Percentiles rank a stretch among this genome's conserved stretches.
Evolutionary conservation across 2,329 filamentous ascomycete genomes (phyloP).

Genomic region (Rhynchosporium agropyri): DNA sequence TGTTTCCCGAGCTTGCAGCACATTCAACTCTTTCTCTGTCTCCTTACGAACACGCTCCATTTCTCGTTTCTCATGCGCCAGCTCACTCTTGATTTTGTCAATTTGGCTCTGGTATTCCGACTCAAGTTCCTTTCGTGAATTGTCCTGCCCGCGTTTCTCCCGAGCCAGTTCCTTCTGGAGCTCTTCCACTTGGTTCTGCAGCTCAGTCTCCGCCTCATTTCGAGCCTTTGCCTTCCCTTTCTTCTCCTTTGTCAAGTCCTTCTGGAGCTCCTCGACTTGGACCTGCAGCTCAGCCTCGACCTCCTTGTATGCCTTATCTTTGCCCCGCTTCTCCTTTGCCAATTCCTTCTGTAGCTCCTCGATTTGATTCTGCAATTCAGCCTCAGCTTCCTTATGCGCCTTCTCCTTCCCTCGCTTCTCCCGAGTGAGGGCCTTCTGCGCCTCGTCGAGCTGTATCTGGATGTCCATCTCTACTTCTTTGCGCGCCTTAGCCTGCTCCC

Average conservation of each 20-base stretch:
- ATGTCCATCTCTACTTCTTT: conserved; percentile 35
- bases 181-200: conserved; percentile 47
- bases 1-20: conserved; percentile 64
- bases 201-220: conserved; percentile 41
- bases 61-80: conserved; percentile 41
- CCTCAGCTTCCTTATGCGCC: conserved; percentile 40
- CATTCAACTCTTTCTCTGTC: conserved; percentile 51
- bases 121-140: conserved; percentile 28
- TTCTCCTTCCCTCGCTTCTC: conserved; percentile 40
- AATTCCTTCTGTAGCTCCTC: conserved; percentile 42
- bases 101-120: conserved; percentile 46
- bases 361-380: conserved; percentile 46
- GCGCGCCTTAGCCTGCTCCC: conserved; percentile 44
- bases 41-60: conserved; percentile 37
- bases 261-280: conserved; percentile 41
- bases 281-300: conserved; percentile 40
- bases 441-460: conserved; percentile 47
- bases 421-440: conserved; percentile 44
- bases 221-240: conserved; percentile 47
- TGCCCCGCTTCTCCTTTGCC: conserved; percentile 43
- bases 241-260: conserved; percentile 46
- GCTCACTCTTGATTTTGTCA: conserved; percentile 44
- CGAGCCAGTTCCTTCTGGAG: conserved; percentile 46
- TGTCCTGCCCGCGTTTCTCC: conserved; percentile 44
- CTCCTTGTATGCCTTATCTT: conserved; percentile 36